Evolutionary conservation across 2,329 filamentous ascomycete genomes (phyloP).

Genomic region (Fonsecaea pugnacius): DNA sequence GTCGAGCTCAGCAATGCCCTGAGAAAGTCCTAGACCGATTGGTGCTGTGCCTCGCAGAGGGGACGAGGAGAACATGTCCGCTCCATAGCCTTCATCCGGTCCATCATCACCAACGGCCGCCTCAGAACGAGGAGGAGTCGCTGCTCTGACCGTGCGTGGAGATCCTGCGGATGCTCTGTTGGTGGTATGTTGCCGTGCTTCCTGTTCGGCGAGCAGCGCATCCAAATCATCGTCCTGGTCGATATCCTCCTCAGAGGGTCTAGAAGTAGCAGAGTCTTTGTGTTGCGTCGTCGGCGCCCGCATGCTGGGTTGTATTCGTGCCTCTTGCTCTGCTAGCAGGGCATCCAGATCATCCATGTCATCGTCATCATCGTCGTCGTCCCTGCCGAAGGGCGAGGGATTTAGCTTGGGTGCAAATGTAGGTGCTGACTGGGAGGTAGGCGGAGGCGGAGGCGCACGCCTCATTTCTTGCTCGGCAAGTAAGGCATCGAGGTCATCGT

Average conservation of each 20-base stretch:
- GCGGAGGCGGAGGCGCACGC: background rate
- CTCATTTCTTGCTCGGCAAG: constrained; percentile 35
- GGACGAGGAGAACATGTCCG: constrained; percentile 32
- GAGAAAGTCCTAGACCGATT: background rate
- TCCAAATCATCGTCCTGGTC: constrained; percentile 19
- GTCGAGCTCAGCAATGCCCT: background rate
- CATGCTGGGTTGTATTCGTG: background rate
- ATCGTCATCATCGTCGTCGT: constrained; percentile 21
- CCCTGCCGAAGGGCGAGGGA: constrained; percentile 16
- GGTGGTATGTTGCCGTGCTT: constrained; percentile 9
- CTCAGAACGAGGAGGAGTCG: background rate
- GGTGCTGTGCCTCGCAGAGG: constrained; percentile 20
- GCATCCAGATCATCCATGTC: constrained; percentile 24
- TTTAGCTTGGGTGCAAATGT: constrained; percentile 8
- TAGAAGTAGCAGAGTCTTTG: background rate
- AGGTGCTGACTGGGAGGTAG: background rate
- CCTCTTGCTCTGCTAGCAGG: constrained; percentile 31
- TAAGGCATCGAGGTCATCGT: constrained; percentile 38
- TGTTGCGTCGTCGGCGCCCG: background rate
- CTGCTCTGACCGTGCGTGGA: background rate
- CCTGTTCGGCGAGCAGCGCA: constrained; percentile 23
- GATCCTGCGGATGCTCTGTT: background rate
- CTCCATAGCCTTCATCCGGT: constrained; percentile 14
- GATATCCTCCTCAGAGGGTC: background rate
- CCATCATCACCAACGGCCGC: background rate